A percentile compares a stretch with the other conserved stretches of the same genome.
Evolutionary conservation across 192 early-diverging fungal genomes (phyloP).

Genomic region (Allomyces javanicus): DNA sequence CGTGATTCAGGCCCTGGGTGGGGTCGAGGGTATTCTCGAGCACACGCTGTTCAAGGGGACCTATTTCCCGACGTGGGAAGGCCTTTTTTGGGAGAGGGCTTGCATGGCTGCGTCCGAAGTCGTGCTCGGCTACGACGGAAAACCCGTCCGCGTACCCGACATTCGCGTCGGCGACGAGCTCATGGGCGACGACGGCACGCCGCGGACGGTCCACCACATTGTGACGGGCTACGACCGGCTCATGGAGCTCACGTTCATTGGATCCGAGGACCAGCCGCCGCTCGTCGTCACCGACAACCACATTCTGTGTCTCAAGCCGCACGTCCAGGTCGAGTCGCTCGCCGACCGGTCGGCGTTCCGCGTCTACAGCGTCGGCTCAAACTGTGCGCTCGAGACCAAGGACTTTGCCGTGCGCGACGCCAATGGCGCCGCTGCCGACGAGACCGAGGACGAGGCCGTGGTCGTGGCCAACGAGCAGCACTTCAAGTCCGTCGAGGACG

Average conservation of each 20-base stretch:
- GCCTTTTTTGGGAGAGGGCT: conserved; percentile 90
- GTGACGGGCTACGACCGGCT: conserved; percentile 4
- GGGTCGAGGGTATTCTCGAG: conserved; percentile 95
- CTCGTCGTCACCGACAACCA: conserved; percentile 15
- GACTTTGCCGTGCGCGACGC: conserved; percentile 1
- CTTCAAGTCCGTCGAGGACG: no score
- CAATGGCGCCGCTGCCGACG: neutral
- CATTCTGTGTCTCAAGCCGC: conserved; percentile 14
- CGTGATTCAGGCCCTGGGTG: conserved; percentile 97
- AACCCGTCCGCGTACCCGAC: conserved; percentile 11
- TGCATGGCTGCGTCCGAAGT: conserved; percentile 18
- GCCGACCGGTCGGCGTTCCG: conserved; percentile 1
- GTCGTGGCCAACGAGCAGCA: conserved; percentile 1
- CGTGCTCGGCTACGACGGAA: conserved; percentile 16
- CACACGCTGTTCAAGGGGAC: conserved; percentile 98
- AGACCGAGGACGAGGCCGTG: conserved; percentile 3
- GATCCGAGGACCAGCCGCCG: conserved; percentile 5
- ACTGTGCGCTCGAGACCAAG: conserved; percentile 1
- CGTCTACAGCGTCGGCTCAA: conserved; percentile 2
- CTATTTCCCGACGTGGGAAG: conserved; percentile 95
- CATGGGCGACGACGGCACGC: conserved; percentile 25
- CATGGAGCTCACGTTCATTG: no score
- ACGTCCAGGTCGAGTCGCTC: conserved; percentile 4
- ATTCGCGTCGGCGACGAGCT: conserved; percentile 16
- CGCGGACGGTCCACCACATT: conserved; percentile 15